A percentile compares a stretch with the other conserved stretches of the same genome.
Evolutionary conservation across 2,329 filamentous ascomycete genomes (phyloP).

Genomic region (Shiraia bambusicola): DNA sequence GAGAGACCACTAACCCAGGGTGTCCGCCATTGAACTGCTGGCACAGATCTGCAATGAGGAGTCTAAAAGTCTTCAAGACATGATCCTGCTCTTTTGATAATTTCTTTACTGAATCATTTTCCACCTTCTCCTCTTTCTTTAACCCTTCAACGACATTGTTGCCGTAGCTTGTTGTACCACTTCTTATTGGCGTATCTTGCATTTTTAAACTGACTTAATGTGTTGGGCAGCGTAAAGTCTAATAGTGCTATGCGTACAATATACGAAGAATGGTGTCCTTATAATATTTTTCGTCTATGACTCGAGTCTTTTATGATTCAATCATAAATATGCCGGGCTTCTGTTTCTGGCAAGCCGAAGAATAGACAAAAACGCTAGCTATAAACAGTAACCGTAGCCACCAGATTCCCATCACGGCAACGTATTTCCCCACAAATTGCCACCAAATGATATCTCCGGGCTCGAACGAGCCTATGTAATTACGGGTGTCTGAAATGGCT

Average conservation of each 20-base stretch:
- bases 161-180: constrained; percentile 25
- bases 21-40: constrained; percentile 71
- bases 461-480: not conserved
- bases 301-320: not conserved
- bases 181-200: constrained; percentile 13
- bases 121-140: constrained; percentile 25
- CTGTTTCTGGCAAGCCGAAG: constrained; percentile 9
- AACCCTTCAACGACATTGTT: constrained; percentile 25
- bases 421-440: constrained; percentile 10
- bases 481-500: not conserved
- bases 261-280: too few species aligned
- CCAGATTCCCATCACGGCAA: constrained; percentile 1
- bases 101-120: constrained; percentile 17
- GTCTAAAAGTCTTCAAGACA: constrained; percentile 61
- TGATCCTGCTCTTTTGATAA: constrained; percentile 47
- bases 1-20: constrained; percentile 55
- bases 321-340: constrained; percentile 1
- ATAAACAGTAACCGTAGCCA: constrained; percentile 15
- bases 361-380: not conserved
- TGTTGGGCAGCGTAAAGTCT: too few species aligned
- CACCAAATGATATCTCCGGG: constrained; percentile 1
- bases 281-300: too few species aligned
- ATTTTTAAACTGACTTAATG: constrained; percentile 3
- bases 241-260: too few species aligned
- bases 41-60: constrained; percentile 67